Evolutionary conservation across 306 rosid species (phyloP).

Genomic region (Luffa acutangula): DNA sequence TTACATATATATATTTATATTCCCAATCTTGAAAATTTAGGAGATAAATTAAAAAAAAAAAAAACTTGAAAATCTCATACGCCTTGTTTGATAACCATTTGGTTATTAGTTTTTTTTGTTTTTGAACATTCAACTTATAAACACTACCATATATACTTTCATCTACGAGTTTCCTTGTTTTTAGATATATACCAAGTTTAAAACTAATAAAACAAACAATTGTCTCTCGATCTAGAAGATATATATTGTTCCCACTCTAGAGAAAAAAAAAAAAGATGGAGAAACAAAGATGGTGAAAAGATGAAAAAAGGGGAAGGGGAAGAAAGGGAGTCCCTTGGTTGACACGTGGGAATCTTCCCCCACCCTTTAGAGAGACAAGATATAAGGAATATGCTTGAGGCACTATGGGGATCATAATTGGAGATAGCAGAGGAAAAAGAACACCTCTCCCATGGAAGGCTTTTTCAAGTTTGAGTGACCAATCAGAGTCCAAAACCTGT

Average conservation of each 20-base stretch:
- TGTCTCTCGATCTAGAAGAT: neutral
- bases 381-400: conserved; percentile 2
- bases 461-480: conserved; percentile 6
- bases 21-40: too few relatives aligned
- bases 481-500: conserved; percentile 25
- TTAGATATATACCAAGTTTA: too few relatives aligned
- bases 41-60: too few relatives aligned
- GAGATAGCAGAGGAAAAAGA: neutral
- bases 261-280: neutral
- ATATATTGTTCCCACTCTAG: neutral
- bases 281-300: neutral
- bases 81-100: too few relatives aligned
- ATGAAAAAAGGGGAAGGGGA: neutral
- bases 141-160: too few relatives aligned
- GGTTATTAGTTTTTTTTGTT: too few relatives aligned
- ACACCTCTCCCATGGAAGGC: neutral
- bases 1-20: too few relatives aligned
- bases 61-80: too few relatives aligned
- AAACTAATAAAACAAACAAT: too few relatives aligned
- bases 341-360: conserved; percentile 4
- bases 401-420: neutral
- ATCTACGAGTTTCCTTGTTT: too few relatives aligned
- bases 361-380: neutral
- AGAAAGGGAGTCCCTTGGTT: neutral
- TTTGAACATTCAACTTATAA: too few relatives aligned